Evolutionary conservation across 164 flowering plant species (phyloP).

Genomic region (Vitis cinerea): DNA sequence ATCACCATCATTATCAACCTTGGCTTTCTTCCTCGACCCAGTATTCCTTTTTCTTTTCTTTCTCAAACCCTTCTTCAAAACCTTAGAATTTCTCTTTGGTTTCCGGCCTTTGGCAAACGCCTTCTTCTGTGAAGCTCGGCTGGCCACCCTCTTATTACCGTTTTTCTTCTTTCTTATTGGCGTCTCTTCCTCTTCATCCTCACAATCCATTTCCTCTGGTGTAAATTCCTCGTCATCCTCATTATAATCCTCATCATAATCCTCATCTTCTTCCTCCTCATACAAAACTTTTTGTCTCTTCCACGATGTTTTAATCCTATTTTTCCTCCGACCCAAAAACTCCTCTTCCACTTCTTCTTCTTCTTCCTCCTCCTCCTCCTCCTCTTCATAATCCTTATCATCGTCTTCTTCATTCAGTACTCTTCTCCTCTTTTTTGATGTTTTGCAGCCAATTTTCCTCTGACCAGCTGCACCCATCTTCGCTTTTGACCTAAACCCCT

Average conservation of each 20-base stretch:
- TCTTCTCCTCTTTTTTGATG: too few species aligned
- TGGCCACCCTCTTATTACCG: conserved; percentile 19
- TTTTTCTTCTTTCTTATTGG: conserved; percentile 23
- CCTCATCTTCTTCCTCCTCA: conserved; percentile 28
- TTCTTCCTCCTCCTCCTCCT: conserved; percentile 5
- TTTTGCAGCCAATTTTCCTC: too few species aligned
- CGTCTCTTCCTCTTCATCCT: conserved; percentile 63
- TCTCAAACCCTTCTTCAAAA: conserved; percentile 28
- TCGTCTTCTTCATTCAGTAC: too few species aligned
- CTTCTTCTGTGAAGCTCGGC: conserved; percentile 23
- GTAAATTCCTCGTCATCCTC: conserved; percentile 66
- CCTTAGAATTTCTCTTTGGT: conserved; percentile 36
- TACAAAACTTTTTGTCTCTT: conserved; percentile 26
- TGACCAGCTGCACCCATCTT: conserved; percentile 4
- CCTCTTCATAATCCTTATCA: conserved; percentile 2
- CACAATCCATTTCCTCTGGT: conserved; percentile 50
- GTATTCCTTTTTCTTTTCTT: conserved; percentile 33
- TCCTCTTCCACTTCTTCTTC: conserved; percentile 10
- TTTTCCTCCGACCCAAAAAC: conserved; percentile 15
- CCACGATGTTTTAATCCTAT: conserved; percentile 13
- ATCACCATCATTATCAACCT: conserved; percentile 25
- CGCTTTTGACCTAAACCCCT: conserved; percentile 24
- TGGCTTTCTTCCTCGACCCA: conserved; percentile 28
- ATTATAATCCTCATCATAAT: conserved; percentile 36
- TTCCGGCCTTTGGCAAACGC: conserved; percentile 23